Conservation (phyloP, 164 flowering plant species). For the Warburgia ugandensis region DNA sequence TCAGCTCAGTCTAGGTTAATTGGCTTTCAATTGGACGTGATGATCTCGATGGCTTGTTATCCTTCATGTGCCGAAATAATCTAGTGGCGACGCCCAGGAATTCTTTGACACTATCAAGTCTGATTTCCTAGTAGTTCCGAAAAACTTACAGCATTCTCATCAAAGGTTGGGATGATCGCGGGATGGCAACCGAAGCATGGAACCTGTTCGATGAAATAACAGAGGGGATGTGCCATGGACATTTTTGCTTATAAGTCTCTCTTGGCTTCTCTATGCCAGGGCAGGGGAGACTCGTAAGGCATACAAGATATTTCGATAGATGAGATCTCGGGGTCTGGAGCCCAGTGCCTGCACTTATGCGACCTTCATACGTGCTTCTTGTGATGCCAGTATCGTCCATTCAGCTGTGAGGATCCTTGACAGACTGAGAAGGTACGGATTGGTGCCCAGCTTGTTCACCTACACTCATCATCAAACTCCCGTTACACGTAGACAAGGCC, state of each 20-base stretch:
- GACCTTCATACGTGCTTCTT: constrained; percentile 56
- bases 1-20: too few relatives aligned
- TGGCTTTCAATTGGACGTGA: too few relatives aligned
- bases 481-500: constrained; percentile 72
- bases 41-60: too few relatives aligned
- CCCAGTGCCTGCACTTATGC: constrained; percentile 71
- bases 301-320: constrained; percentile 38
- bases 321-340: constrained; percentile 43
- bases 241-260: constrained; percentile 56
- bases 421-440: constrained; percentile 55
- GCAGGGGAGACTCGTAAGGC: constrained; percentile 64
- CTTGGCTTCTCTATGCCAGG: constrained; percentile 61
- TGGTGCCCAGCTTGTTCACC: constrained; percentile 60
- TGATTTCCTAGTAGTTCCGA: too few relatives aligned
- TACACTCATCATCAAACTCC: constrained; percentile 64
- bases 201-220: too few relatives aligned
- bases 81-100: too few relatives aligned
- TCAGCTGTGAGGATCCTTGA: constrained; percentile 61
- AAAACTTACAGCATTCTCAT: too few relatives aligned
- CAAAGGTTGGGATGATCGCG: too few relatives aligned
- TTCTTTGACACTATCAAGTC: too few relatives aligned
- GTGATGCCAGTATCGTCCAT: constrained; percentile 54
- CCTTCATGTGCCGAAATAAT: too few relatives aligned
- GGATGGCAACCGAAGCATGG: too few relatives aligned
- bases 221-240: constrained; percentile 47